Conservation (phyloP, 495 filamentous ascomycete species). For the Paragyromitra xinjiangensis region DNA sequence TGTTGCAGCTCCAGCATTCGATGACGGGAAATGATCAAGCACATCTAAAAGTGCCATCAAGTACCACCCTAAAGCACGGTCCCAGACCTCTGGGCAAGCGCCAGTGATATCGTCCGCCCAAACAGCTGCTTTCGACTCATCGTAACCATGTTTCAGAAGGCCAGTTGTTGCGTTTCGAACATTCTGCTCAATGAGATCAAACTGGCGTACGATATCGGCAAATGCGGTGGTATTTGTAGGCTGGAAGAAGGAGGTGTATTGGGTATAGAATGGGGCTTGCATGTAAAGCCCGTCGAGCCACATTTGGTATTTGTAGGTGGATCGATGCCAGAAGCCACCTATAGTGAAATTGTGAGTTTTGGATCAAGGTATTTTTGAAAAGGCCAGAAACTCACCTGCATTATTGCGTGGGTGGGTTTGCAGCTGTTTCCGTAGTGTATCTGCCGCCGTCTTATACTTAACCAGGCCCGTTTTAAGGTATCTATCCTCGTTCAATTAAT, state of each 20-base stretch:
- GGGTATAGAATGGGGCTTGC: conserved; percentile 63
- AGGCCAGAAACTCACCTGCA: conserved; percentile 45
- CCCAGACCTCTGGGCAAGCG: conserved; percentile 67
- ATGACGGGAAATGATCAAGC: conserved; percentile 62
- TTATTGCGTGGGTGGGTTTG: conserved; percentile 63
- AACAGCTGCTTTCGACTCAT: conserved; percentile 63
- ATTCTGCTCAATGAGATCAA: conserved; percentile 65
- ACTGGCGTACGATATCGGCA: conserved; percentile 65
- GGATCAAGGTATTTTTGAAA: too few species aligned
- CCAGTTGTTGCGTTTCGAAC: conserved; percentile 62
- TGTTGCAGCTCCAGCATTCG: conserved; percentile 56
- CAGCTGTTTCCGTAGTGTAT: conserved; percentile 62
- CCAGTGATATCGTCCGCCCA: conserved; percentile 69
- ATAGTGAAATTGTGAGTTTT: conserved; percentile 14
- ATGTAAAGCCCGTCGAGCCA: conserved; percentile 69
- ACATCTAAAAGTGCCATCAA: conserved; percentile 67
- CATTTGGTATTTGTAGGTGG: conserved; percentile 66
- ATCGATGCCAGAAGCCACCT: conserved; percentile 67
- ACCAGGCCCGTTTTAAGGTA: conserved; percentile 58
- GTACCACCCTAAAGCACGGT: conserved; percentile 69
- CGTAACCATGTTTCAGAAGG: conserved; percentile 69
- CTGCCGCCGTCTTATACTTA: conserved; percentile 61
- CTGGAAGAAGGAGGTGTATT: conserved; percentile 62
- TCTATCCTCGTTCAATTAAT: conserved; percentile 9
- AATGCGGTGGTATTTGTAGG: conserved; percentile 59